phyloP scores from a whole-genome alignment of 495 filamentous ascomycete genomes.

The Aspergillus mulundensis region DNA sequence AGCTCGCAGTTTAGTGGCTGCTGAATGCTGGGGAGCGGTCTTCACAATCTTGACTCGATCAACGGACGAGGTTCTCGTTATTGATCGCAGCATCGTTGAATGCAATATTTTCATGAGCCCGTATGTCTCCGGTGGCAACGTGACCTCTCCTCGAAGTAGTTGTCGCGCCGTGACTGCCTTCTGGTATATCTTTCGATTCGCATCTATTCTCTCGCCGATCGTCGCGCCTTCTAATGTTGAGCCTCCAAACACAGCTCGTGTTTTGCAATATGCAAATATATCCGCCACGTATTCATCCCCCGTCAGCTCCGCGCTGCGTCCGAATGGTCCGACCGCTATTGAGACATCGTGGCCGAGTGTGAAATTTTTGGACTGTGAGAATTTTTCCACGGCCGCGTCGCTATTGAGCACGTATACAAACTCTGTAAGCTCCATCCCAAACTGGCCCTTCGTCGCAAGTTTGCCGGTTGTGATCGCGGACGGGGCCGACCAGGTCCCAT shows the following conservation, averaged over 20 bases:
- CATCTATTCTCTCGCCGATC: constrained; percentile 82
- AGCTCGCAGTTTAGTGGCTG: not conserved
- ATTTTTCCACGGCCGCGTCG: constrained; percentile 76
- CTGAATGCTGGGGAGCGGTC: not conserved
- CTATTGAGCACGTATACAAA: constrained; percentile 98
- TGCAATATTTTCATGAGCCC: constrained; percentile 54
- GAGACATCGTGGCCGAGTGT: constrained; percentile 91
- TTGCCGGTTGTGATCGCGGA: constrained; percentile 83
- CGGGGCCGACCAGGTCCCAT: constrained; percentile 90
- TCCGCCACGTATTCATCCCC: constrained; percentile 78
- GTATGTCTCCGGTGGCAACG: constrained; percentile 71
- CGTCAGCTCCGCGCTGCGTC: constrained; percentile 85
- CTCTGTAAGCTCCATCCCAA: constrained; percentile 92
- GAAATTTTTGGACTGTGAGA: constrained; percentile 77
- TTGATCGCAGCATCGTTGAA: constrained; percentile 2
- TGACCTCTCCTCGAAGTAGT: constrained; percentile 70
- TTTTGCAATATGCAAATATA: constrained; percentile 91
- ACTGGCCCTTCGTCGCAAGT: constrained; percentile 84
- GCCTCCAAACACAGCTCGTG: constrained; percentile 88
- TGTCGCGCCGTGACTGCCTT: constrained; percentile 67
- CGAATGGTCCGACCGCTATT: constrained; percentile 84
- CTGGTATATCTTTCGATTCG: constrained; percentile 90
- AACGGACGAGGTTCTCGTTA: not conserved
- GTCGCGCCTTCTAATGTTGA: constrained; percentile 80
- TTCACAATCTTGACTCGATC: not conserved